Base-by-base conservation (phyloP, 139 green algal species). In the Prasinococcaceae sp. region DNA sequence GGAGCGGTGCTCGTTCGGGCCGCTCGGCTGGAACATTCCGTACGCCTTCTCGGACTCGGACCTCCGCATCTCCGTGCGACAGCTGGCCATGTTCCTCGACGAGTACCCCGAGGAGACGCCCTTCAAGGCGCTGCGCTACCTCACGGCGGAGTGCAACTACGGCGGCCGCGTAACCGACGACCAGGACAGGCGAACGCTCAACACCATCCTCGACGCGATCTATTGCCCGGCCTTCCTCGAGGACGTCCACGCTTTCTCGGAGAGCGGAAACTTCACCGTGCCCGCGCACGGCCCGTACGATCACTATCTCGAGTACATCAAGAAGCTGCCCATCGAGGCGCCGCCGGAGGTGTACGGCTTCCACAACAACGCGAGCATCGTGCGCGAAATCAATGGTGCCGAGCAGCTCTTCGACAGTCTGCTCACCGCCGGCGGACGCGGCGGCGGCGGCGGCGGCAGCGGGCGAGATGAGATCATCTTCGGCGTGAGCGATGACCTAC, bases 11-110 rank as follows among this genome's bases (percentile, higher is more conserved):
- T 82, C 81, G 64, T 88, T 83, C 61, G 80, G 80, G 4, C 76
- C 80, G 24, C 79, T 88, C 45, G 80, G 80, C 6, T 88, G 76
- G 73, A 88, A 86, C 62, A 84, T 88, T 52, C 76, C 78, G 0
- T 86, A 86, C 49, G 72, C 81, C 55, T 88, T 88, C 69, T 83
- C 83, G 35, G 77, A 87, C 40, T 79, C 76, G 30, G 79, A 87
- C 61, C 62, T 87, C 45, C 53, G 72, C 24, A 87, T 87, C 60
- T 75, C 41, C 30, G 72, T 80, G 6, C 76, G 76, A 5, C 80
- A 87, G 70, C 66, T 87, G 50, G 61, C 69, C 25, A 83, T 86
- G 77, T 87, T 87, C 61, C 50, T 87, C 48, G 77, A 87, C 60
- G 76, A 87, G 61, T 83, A 84, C 56, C 59, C 69, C 6, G 66